Base-by-base conservation (phyloP, 225 moss, liverwort and hornwort genomes). In the Physcomitrellopsis africana region DNA sequence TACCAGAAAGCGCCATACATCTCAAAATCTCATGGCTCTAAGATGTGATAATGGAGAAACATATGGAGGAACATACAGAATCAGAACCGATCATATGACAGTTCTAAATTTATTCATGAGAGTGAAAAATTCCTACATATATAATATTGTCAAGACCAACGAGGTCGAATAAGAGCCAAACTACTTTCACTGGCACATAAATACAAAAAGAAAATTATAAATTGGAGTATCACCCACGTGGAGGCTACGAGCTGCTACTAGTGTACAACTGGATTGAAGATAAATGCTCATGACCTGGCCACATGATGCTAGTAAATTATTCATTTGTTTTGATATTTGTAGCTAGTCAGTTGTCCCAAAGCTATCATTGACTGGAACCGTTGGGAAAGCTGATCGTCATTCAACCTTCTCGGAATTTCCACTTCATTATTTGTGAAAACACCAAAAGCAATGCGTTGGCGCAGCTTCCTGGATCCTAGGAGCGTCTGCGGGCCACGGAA, bases 61-160 rank as follows among this genome's bases (percentile, higher is more conserved):
- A 29, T 29, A 1, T 29, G 29, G 32, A 37, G 32, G 32, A 37
- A 37, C 7, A 7, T 37, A 4, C 32, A 37, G 32, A 37, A 37
- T 17, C 43, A 14, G 72, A 14, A 22, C n/a, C 45, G 3, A 46
- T 12, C 3, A n/a, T 24, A 8, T 47, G 74, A 41, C 48, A 77
- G 65, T 70, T 61, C 42, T 69, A 77, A 55, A 42, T 37, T 84
- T 80, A 84, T 77, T 84, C 49, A 73, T 73, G 60, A 51, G 60
- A 51, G 23, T 76, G 72, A 65, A 69, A 60, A 73, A 54, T 37
- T 77, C 65, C 49, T 70, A 80, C 80, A 70, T 47, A 69, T 20
- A 64, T 42, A 60, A 69, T 63, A 79, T 56, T 63, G 63, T 64
- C 16, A 48, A 60, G 61, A 43, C 43, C 17, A 20, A 17, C 19